A percentile compares a stretch with the other conserved stretches of the same genome.
These are phyloP conservation scores for Calonectria ilicicola DNA, from an alignment of 2,329 filamentous ascomycete species.

Conservation along the genomic window DNA sequence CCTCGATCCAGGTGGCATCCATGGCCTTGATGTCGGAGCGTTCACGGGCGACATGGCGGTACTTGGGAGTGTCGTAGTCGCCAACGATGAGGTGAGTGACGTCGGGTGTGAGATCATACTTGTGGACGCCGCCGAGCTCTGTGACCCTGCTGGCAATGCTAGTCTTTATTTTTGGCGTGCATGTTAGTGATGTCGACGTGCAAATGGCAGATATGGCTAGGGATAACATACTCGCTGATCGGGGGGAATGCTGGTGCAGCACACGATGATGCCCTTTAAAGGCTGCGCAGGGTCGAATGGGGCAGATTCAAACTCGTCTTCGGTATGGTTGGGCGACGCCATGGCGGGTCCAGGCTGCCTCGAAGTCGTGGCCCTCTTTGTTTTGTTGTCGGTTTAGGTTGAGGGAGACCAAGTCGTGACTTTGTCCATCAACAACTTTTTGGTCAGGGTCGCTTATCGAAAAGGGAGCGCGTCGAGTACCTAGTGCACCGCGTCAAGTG, in stretches of 20 bases:
- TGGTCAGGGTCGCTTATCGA: constrained; percentile 17
- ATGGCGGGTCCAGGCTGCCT: constrained; percentile 36
- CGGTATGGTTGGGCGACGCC: constrained; percentile 41
- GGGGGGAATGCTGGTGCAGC: constrained; percentile 86
- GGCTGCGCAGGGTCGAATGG: constrained; percentile 70
- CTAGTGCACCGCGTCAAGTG: constrained; percentile 40
- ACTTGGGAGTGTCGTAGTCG: constrained; percentile 90
- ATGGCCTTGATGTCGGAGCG: constrained; percentile 88
- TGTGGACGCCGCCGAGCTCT: constrained; percentile 89
- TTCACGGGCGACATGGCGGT: constrained; percentile 92
- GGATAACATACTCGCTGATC: constrained; percentile 76
- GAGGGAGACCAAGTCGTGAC: constrained; percentile 19
- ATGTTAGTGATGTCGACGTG: constrained; percentile 6
- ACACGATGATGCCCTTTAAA: constrained; percentile 80
- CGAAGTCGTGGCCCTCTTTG: background rate
- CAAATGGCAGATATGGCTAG: constrained; percentile 4
- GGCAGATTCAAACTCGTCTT: constrained; percentile 43
- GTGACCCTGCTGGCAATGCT: constrained; percentile 73
- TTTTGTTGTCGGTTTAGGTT: constrained; percentile 25
- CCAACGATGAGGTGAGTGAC: constrained; percentile 96
- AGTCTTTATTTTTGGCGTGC: constrained; percentile 48
- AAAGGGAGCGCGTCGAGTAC: constrained; percentile 33
- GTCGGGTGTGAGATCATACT: constrained; percentile 93
- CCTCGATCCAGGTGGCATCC: constrained; percentile 85
- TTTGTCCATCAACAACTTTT: constrained; percentile 34